Base-by-base conservation (phyloP, 768 basidiomycete genomes). In the Boletus tylopilopsis region DNA sequence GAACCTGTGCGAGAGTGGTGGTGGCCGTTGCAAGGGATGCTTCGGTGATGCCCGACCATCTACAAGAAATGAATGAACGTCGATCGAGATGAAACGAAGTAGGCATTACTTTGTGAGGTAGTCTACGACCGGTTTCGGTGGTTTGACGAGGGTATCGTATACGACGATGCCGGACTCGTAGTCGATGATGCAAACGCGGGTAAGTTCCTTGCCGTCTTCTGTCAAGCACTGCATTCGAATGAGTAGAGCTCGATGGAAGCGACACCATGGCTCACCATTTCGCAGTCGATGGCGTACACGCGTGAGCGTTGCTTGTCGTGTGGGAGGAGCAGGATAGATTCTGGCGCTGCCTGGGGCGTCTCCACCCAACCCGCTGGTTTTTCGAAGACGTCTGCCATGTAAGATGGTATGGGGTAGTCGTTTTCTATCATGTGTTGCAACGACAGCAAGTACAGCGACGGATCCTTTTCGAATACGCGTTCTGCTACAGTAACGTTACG, bases 41-140 rank as follows among this genome's bases (percentile, higher is more conserved):
- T 10, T 81, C 80, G 0, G 94, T 97, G 54, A 99, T 93, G 2
- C 95, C 95, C 18, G 94, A 97, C 84, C 87, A 98, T 59, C 90
- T 93, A 43, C 0, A 43, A 7, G 3, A 21, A 18, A 18, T 16
- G 19, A n/a, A 21, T 30, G 37, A 49, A 37, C 1, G 21, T 23
- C 21, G 7, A 21, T 29, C 13, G 16, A 29, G 32, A 30, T 18
- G 23, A 23, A 2, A 30, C 7, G 24, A 23, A 21, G 19, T 30
- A 5, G 21, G 8, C 55, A 73, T 45, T 63, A 92, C 87, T 84
- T 80, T 29, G 95, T 98, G n/a, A 95, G 77, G 64, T 99, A 98
- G 64, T 98, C 94, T 5, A 76, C 70, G 48, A 98, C 83, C 1
- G 89, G 87, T 57, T 88, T 88, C 0, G 77, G 67, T 3, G 95